Evolutionary conservation across 164 flowering plant species (phyloP), one percentile per base, ranked within the genome.

Genomic region (Annona squamosa): DNA sequence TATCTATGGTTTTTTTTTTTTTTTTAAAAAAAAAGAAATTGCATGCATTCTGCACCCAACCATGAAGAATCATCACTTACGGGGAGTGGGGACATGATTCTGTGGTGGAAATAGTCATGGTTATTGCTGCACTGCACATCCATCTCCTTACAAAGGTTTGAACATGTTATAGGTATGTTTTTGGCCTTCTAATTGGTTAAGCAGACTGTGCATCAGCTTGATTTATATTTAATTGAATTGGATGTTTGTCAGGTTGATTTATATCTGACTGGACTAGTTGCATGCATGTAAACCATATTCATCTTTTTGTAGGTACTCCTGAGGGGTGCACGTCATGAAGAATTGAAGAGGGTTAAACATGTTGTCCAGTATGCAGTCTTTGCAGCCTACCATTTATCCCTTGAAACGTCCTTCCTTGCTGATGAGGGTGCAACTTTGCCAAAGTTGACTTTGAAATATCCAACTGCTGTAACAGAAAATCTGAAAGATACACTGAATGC

Each of bases 391-490:
- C 97, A 94, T 79, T 82, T 94, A 71, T 92, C 94, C 19, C 87
- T 93, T 68, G 95, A 93, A 80, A 91, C 98, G 63, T 93, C 95
- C 43, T 93, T 93, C 80, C 94, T 93, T 74, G 95, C 90, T 63
- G 98, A 93, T 84, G 98, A 93, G 85, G 98, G 98, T 77, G 98
- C 98, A 75, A 84, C 82, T 72, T 79, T 93, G 68, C 98, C 94
- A 7, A 84, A 82, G 75, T 75, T 79, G 69, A 69, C 76, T 2
- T 12, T 76, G 57, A 83, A 77, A 65, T 80, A 79, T 48, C 76
- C 90, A 65, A 68, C 81, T 57, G 65, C 82, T 17, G 69, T 80
- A 67, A 79, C 85, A 4, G 91, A 86, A 67, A 82, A 69, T 70
- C 59, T 48, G 61, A 68, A 63, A 69, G 70, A 71, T 43, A 44